These are phyloP conservation scores for Solanum habrochaites DNA, from an alignment of 257 asterid species.

Conservation along the genomic window DNA sequence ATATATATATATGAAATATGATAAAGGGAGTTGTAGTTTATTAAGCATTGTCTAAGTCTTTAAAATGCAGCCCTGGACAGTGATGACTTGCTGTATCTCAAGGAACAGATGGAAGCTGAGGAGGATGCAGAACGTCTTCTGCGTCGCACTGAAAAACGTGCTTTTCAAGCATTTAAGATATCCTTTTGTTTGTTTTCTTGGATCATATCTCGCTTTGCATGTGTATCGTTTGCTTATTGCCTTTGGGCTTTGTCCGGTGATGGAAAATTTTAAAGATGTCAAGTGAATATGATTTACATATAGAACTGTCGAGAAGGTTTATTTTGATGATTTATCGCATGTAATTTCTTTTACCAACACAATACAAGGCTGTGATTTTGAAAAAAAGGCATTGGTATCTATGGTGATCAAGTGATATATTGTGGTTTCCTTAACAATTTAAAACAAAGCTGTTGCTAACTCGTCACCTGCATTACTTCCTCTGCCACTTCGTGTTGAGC, in stretches of 20 bases:
- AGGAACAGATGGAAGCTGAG: conserved; percentile 99
- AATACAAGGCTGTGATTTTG: background rate
- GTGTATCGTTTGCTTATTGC: background rate
- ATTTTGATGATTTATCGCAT: background rate
- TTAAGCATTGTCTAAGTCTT: conserved; percentile 24
- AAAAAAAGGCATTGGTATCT: background rate
- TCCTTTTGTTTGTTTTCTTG: conserved; percentile 39
- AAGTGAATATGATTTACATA: background rate
- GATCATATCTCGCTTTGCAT: background rate
- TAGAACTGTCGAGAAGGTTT: background rate
- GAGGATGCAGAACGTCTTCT: conserved; percentile 97
- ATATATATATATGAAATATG: background rate
- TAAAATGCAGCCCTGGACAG: conserved; percentile 91
- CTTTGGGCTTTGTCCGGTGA: background rate
- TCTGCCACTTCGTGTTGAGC: conserved; percentile 93
- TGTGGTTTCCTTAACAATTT: conserved; percentile 31
- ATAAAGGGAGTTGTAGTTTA: background rate
- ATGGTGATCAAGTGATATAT: background rate
- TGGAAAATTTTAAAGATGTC: background rate
- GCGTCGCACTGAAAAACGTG: conserved; percentile 93
- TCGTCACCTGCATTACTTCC: conserved; percentile 68
- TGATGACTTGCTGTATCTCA: conserved; percentile 93
- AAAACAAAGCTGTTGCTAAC: conserved; percentile 86
- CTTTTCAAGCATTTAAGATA: conserved; percentile 93
- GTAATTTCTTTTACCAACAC: background rate